Base-by-base conservation (phyloP, 352 stramenopile genomes). In the Lagenidium giganteum region DNA sequence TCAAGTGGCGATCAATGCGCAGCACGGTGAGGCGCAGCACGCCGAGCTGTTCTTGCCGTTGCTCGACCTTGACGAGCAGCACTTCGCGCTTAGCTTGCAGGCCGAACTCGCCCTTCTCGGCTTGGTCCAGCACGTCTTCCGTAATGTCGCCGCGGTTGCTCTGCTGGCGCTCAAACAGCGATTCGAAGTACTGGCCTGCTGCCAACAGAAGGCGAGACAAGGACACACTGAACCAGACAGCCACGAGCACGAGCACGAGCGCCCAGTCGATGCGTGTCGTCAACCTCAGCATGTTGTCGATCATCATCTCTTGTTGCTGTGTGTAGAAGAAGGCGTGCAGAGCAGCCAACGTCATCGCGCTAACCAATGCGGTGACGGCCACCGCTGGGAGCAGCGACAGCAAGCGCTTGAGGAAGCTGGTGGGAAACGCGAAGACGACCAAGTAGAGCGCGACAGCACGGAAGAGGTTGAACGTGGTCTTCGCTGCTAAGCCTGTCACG, bases 31-130 rank as follows among this genome's bases (percentile, higher is more conserved):
- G 43, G 46, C 72, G 78, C 35, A 56, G 80, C 13, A 84, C 40
- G 0, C 75, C 75, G 4, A 85, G 50, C 23, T 87, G 52, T 6
- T 68, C 56, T 24, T 85, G 75, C 13, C 64, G 59, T 24, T 68
- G 67, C 53, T 83, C 75, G 17, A 87, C 70, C 9, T 74, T 70
- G 1, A 61, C 68, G 17, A 52, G 55, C 12, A 81, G 49, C 24
- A 71, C 71, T 46, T 83, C 75, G 8, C 48, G 57, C 33, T 83
- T 79, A n/a, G 71, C 75, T 56, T 82, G 72, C 5, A 87, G 57
- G 0, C 75, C 71, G 26, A 87, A 85, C 38, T 87, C 71, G 6
- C 75, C 75, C 9, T 69, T 57, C 21, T 87, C 71, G 0, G 75
- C 75, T 14, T 83, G 66, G 16, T 72, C 61, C 13, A 88, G 48